Conservation (phyloP, 2,329 filamentous ascomycete species). For the Madurella mycetomatis region DNA sequence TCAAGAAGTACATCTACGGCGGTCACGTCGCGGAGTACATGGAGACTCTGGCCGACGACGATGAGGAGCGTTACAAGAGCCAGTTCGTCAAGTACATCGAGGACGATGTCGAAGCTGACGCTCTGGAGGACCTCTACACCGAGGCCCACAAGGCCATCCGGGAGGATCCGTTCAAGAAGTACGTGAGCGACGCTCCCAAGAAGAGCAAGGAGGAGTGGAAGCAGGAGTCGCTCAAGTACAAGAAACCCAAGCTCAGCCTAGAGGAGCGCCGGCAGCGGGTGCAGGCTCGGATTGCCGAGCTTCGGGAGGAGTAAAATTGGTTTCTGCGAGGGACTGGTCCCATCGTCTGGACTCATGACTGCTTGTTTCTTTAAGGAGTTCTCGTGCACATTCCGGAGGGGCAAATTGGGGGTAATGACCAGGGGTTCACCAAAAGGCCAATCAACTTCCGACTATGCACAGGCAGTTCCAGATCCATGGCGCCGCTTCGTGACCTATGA, state of each 20-base stretch:
- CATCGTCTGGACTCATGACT: constrained; percentile 23
- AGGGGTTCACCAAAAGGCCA: constrained; percentile 27
- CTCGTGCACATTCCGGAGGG: constrained; percentile 17
- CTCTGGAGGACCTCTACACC: constrained; percentile 91
- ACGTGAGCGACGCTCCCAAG: constrained; percentile 67
- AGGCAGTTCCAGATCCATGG: background rate
- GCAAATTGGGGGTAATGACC: constrained; percentile 23
- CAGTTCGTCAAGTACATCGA: constrained; percentile 99
- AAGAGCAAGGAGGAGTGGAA: constrained; percentile 98
- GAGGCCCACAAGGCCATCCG: constrained; percentile 97
- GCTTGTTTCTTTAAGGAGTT: constrained; percentile 27
- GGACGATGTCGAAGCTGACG: constrained; percentile 92
- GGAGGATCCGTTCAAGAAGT: constrained; percentile 97
- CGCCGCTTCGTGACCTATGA: constrained; percentile 1
- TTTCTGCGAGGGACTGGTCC: constrained; percentile 19
- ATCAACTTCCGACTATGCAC: constrained; percentile 20
- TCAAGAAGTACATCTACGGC: constrained; percentile 99
- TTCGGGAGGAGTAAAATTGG: constrained; percentile 50
- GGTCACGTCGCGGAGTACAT: constrained; percentile 99
- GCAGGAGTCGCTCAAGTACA: constrained; percentile 90
- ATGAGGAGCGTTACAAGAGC: constrained; percentile 98
- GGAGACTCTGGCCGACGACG: constrained; percentile 98
- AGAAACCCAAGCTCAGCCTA: constrained; percentile 69
- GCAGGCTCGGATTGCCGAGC: constrained; percentile 85
- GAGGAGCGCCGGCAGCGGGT: constrained; percentile 79